Conservation (phyloP, 208 protist genomes). For the Leishmania tarentolae region DNA sequence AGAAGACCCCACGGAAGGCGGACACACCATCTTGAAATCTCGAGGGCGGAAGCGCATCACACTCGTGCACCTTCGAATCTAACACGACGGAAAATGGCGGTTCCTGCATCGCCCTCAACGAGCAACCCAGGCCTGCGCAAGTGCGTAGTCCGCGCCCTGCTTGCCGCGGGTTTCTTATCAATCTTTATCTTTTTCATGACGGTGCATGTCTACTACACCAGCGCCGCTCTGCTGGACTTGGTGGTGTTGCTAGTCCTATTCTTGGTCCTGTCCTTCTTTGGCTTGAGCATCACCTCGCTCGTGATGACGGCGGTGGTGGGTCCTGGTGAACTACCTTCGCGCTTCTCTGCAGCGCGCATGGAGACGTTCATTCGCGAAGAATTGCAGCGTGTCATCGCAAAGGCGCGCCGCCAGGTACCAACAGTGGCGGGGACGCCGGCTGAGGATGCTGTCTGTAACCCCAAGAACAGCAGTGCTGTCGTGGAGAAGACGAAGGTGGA, state of each 20-base stretch:
- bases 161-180: background rate
- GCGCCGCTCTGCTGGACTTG: conserved; percentile 20
- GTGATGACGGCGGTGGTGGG: conserved; percentile 14
- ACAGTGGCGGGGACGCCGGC: background rate
- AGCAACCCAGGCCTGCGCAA: conserved; percentile 25
- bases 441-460: background rate
- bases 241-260: conserved; percentile 21
- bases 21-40: background rate
- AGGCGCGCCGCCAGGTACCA: conserved; percentile 7
- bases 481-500: background rate
- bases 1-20: background rate
- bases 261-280: conserved; percentile 20
- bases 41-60: no score
- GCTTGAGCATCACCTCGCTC: conserved; percentile 21
- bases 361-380: conserved; percentile 49
- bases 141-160: conserved; percentile 14
- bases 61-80: background rate
- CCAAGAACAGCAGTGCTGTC: background rate
- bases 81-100: conserved; percentile 1
- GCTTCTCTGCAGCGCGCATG: conserved; percentile 40
- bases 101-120: background rate
- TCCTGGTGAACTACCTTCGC: conserved; percentile 37
- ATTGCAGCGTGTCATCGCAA: conserved; percentile 28
- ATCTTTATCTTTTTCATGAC: conserved; percentile 15
- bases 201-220: conserved; percentile 32